A percentile compares a stretch with the other conserved stretches of the same genome.
phyloP scores from a whole-genome alignment of 2,329 filamentous ascomycete genomes.

The Xylariaceae sp. region DNA sequence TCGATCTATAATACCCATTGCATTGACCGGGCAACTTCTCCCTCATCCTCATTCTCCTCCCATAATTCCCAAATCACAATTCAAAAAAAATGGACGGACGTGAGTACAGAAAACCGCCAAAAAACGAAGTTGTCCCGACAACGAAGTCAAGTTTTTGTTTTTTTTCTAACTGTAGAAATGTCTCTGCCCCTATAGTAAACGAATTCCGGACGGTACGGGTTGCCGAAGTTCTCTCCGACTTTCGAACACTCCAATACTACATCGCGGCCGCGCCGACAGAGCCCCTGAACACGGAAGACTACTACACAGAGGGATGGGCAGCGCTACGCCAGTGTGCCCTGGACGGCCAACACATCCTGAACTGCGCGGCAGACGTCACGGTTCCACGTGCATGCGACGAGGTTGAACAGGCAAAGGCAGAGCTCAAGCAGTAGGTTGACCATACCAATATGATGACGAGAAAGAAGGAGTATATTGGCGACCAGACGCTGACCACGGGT shows the following conservation, averaged over 20 bases:
- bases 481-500: constrained; percentile 13
- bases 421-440: constrained; percentile 54
- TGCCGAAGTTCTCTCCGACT: constrained; percentile 57
- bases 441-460: background rate
- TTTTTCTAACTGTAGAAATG: constrained; percentile 18
- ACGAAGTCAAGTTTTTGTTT: background rate
- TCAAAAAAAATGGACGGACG: constrained; percentile 32
- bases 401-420: constrained; percentile 56
- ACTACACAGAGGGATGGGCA: constrained; percentile 59
- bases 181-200: constrained; percentile 45
- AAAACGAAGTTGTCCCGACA: background rate
- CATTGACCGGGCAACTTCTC: constrained; percentile 3
- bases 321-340: constrained; percentile 56
- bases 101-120: constrained; percentile 24
- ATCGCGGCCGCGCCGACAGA: constrained; percentile 54
- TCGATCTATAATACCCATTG: background rate
- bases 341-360: constrained; percentile 60
- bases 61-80: constrained; percentile 10
- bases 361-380: constrained; percentile 57
- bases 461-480: background rate
- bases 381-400: constrained; percentile 50
- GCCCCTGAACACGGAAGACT: constrained; percentile 52
- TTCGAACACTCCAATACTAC: constrained; percentile 56
- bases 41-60: background rate
- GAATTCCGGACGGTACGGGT: constrained; percentile 54